Evolutionary conservation across 2,329 filamentous ascomycete species (phyloP).

Genomic region (Davidsoniella eucalypti): DNA sequence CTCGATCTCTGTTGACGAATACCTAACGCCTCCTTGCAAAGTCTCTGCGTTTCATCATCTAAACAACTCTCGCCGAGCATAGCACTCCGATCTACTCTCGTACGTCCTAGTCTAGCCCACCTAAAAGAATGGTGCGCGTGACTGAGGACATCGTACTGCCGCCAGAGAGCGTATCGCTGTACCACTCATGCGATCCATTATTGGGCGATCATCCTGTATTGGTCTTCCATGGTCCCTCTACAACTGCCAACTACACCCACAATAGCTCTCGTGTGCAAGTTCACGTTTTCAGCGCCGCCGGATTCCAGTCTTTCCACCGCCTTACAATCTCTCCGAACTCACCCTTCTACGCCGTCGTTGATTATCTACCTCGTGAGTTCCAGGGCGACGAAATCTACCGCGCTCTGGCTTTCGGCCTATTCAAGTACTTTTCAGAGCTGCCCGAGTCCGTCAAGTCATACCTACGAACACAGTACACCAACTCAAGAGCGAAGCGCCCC

Average conservation of each 20-base stretch:
- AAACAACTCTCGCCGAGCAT: no score
- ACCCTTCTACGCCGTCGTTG: slow-evolving; percentile 77
- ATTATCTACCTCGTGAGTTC: slow-evolving; percentile 77
- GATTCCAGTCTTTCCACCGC: slow-evolving; percentile 76
- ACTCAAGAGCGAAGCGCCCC: slow-evolving; percentile 37
- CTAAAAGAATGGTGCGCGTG: slow-evolving; percentile 57
- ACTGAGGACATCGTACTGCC: slow-evolving; percentile 64
- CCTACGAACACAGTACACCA: slow-evolving; percentile 40
- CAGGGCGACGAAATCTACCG: slow-evolving; percentile 91
- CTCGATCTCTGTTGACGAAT: no score
- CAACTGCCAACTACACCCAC: slow-evolving; percentile 69
- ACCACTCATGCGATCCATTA: slow-evolving; percentile 72
- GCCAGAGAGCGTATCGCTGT: slow-evolving; percentile 68
- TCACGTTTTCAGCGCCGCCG: slow-evolving; percentile 79
- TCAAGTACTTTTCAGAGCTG: slow-evolving; percentile 87
- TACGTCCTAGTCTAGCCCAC: no score
- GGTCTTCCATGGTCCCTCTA: slow-evolving; percentile 83
- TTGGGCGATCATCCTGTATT: slow-evolving; percentile 69
- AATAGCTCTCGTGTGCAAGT: slow-evolving; percentile 90
- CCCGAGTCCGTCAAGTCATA: slow-evolving; percentile 58
- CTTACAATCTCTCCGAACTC: slow-evolving; percentile 89
- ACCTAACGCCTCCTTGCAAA: no score
- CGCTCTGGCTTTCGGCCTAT: slow-evolving; percentile 77
- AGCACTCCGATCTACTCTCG: no score
- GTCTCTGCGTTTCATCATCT: no score